Evolutionary conservation across 2,329 filamentous ascomycete genomes (phyloP).

Genomic region (Xylaria hypoxylon): DNA sequence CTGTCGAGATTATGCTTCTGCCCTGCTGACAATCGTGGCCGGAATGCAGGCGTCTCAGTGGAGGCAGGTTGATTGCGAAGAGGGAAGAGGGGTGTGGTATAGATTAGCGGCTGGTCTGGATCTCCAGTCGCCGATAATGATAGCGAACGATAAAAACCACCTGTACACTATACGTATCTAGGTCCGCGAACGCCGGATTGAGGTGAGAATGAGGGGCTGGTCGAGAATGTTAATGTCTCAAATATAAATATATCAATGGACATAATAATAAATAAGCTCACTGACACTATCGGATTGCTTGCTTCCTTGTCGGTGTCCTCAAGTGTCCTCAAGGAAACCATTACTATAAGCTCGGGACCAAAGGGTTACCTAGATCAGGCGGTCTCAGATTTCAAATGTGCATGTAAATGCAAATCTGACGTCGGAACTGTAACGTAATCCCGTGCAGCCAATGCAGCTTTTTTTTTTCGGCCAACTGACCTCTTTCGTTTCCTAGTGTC

Average conservation of each 20-base stretch:
- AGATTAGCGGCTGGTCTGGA: constrained; percentile 33
- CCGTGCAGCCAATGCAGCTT: constrained; percentile 24
- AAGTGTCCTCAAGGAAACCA: background rate
- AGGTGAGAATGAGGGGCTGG: constrained; percentile 1
- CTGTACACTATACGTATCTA: constrained; percentile 3
- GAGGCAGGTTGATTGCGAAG: constrained; percentile 19
- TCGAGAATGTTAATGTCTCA: constrained; percentile 16
- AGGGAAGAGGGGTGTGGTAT: background rate
- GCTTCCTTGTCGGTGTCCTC: background rate
- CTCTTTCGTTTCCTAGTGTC: constrained; percentile 12
- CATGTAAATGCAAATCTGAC: constrained; percentile 30
- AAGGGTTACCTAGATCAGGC: constrained; percentile 32
- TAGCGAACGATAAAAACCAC: constrained; percentile 17
- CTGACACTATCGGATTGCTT: background rate
- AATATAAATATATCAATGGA: constrained; percentile 1
- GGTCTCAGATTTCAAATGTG: constrained; percentile 38
- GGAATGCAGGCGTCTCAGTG: constrained; percentile 21
- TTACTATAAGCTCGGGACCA: constrained; percentile 18
- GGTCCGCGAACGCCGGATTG: constrained; percentile 23
- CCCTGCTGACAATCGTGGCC: constrained; percentile 28
- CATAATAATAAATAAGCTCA: constrained; percentile 5
- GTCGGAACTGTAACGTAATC: constrained; percentile 28
- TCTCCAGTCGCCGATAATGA: constrained; percentile 14
- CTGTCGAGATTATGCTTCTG: constrained; percentile 26
- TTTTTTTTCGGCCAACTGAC: constrained; percentile 23